Evolutionary conservation across 352 stramenopile species (phyloP), one percentile per base, ranked within the genome.

Genomic region (Globisporangium spinosum): DNA sequence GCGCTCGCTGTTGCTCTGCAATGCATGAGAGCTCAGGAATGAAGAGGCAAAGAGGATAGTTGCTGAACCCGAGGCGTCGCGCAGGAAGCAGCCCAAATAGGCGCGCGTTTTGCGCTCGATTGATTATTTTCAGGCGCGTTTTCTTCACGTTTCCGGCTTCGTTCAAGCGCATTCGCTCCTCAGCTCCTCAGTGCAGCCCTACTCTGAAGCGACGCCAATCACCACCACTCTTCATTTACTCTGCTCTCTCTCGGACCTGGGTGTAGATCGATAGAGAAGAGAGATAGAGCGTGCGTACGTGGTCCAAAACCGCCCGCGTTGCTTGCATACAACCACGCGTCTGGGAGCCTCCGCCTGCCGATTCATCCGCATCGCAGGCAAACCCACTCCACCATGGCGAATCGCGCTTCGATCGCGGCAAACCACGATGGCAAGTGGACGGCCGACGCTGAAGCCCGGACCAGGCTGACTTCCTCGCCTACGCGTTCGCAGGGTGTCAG

Each of bases 401-500:
- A 69, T 25, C 64, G 56, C 9, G 51, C n/a, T 17, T 12, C 40
- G 43, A 32, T 69, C 23, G 35, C 55, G 12, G 62, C 62, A 20
- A 35, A 12, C 29, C 40, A 45, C 6, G 43, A 69, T 13, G 22
- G 43, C 55, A 69, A 64, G 25, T 64, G 64, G 64, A 17, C 64
- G 3, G 56, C 43, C 15, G 65, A 70, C 15, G 27, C 35, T 15
- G 65, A 70, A 23, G 58, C 27, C 34, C 65, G 65, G 4, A 20
- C 35, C 9, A 35, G 65, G 20, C 22, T 66, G 12, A 66, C 35
- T 43, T 66, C 65, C 15, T 66, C 65, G 3, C 65, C 65, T 9
- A 66, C 65, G n/a, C 58, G 65, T 23, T 66, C 59, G 6, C 65
- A 70, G 12, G 43, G n/a, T 10, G 5, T 47, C 29, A 69, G 35